Evolutionary conservation across 1,139 yeast genomes (phyloP).

Genomic region (Taiozyma sp.): DNA sequence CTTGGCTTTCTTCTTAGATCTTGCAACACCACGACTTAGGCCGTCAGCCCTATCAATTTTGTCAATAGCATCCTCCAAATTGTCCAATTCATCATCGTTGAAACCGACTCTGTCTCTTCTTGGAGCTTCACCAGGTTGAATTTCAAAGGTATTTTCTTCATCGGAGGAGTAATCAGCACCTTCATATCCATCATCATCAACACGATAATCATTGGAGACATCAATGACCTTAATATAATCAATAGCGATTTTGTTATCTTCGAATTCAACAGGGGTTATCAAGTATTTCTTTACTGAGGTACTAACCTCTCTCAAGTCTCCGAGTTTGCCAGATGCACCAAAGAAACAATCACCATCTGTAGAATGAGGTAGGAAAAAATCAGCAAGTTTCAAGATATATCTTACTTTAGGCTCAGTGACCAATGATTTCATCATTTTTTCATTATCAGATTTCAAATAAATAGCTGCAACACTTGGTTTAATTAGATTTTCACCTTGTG

Average conservation of each 20-base stretch:
- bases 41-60: conserved; percentile 7
- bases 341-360: conserved; percentile 20
- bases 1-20: conserved; percentile 7
- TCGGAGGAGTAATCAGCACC: conserved; percentile 16
- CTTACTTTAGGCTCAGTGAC: conserved; percentile 28
- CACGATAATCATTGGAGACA: conserved; percentile 7
- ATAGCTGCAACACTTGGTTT: conserved; percentile 5
- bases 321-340: conserved; percentile 16
- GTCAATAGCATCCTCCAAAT: conserved; percentile 13
- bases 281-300: conserved; percentile 29
- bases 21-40: conserved; percentile 13
- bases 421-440: conserved; percentile 10
- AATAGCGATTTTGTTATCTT: conserved; percentile 18
- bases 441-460: conserved; percentile 5
- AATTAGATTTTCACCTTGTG: neutral
- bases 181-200: conserved; percentile 4
- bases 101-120: conserved; percentile 16
- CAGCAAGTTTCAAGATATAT: conserved; percentile 28
- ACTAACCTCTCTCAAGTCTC: conserved; percentile 22
- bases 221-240: conserved; percentile 15
- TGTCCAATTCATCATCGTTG: conserved; percentile 23
- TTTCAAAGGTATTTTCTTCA: conserved; percentile 16
- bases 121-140: conserved; percentile 9
- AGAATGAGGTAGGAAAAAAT: conserved; percentile 22
- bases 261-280: conserved; percentile 25